Conservation (phyloP, 164 flowering plant species). For the Chloranthus sessilifolius region DNA sequence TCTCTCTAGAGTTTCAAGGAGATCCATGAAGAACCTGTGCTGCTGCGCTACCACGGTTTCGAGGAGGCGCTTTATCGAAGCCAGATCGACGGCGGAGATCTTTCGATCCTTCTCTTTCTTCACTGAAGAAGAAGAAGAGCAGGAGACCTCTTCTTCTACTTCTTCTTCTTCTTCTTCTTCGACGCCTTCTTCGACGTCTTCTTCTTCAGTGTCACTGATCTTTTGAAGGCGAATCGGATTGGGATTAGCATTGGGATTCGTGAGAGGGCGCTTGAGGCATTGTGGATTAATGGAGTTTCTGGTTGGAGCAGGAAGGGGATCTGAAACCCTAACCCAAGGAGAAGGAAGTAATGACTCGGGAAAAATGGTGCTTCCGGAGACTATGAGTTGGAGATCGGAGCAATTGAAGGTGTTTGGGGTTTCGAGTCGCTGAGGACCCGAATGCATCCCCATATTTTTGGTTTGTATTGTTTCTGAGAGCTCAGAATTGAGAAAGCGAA, state of each 20-base stretch:
- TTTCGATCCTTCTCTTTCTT: not conserved
- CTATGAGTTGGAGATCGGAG: not conserved
- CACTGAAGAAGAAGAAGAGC: not conserved
- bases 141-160: not conserved
- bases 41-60: not conserved
- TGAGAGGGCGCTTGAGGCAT: not conserved
- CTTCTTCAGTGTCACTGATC: not conserved
- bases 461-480: too few relatives aligned
- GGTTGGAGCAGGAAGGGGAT: not conserved
- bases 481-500: too few relatives aligned
- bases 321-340: not conserved
- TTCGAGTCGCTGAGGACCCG: not conserved
- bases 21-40: not conserved
- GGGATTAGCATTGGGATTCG: not conserved
- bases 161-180: not conserved
- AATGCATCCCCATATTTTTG: not conserved
- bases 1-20: not conserved
- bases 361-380: not conserved
- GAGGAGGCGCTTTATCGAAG: too few relatives aligned
- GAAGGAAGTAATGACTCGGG: not conserved
- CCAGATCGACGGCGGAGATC: not conserved
- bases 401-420: not conserved
- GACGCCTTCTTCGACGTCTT: not conserved
- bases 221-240: not conserved
- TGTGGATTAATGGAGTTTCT: not conserved